Base-by-base conservation (phyloP, 768 basidiomycete species). In the Piloderma croceum region DNA sequence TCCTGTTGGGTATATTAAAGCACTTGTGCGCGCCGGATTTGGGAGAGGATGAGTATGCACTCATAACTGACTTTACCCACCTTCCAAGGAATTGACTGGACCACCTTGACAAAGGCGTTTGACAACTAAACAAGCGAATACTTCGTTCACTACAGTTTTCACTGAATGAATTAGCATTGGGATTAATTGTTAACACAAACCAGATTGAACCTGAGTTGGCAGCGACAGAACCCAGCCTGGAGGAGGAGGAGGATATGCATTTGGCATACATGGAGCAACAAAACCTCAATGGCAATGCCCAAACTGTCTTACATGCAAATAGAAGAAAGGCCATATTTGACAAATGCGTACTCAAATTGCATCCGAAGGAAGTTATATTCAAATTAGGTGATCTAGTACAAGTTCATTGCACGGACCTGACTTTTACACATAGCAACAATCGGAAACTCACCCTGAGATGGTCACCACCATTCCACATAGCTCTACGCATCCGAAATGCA, bases 161-260 rank as follows among this genome's bases (percentile, higher is more conserved):
- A n/a, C 65, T 63, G 1, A 60, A 61, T 18, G 64, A 67, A 42
- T 36, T 67, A 0, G 33, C 63, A 1, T 47, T 67, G 1, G 59
- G 60, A 0, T 25, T 58, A 5, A 54, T 59, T 0, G 43, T 63
- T 27, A 63, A 64, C 49, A 63, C 60, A 1, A 22, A 21, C 4
- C 35, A 9, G 3, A 57, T 52, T 3, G 47, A 44, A 3, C 25
- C 45, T 1, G 42, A 41, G 6, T 56, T 45, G 0, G 60, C 60
- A 7, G 47, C 39, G 1, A n/a, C n/a, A n/a, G 18, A 19, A 17
- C 38, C 17, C 10, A 13, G 48, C 0, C 31, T 25, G 7, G 31
- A 1, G 6, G 29, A 36, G 3, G 55, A 56, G 4, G 38, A 34
- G 7, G n/a, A n/a, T n/a, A n/a, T n/a, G n/a, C n/a, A n/a, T n/a